Conservation (phyloP, 352 stramenopile genomes). For the Aphanomyces cochlioides region DNA sequence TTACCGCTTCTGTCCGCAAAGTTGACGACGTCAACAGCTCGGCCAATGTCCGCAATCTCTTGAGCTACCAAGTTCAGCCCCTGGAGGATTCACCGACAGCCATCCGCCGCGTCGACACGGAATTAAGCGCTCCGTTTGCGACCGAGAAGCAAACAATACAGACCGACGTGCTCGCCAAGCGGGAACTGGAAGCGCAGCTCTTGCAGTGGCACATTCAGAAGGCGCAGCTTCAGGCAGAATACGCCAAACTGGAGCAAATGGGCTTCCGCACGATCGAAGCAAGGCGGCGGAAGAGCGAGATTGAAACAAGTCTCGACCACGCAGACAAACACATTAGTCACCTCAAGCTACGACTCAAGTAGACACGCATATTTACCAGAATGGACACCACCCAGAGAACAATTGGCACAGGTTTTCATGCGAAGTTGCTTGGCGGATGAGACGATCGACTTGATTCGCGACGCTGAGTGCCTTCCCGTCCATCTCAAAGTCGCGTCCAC, state of each 20-base stretch:
- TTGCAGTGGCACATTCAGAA: constrained; percentile 49
- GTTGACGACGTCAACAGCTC: constrained; percentile 29
- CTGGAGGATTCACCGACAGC: not conserved
- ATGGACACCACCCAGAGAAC: constrained; percentile 98
- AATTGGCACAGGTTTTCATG: constrained; percentile 99
- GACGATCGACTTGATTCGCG: constrained; percentile 94
- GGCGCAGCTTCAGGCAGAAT: constrained; percentile 44
- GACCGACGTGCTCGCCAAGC: constrained; percentile 39
- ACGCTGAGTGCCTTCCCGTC: constrained; percentile 74
- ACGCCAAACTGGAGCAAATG: constrained; percentile 44
- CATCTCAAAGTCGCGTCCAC: constrained; percentile 95
- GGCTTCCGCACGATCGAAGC: constrained; percentile 45
- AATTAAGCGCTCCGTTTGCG: constrained; percentile 38
- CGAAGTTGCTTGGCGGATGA: constrained; percentile 98
- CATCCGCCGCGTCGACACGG: constrained; percentile 22
- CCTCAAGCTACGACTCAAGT: constrained; percentile 5
- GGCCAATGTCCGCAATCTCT: constrained; percentile 11
- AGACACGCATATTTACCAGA: constrained; percentile 52
- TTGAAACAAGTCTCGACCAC: constrained; percentile 2
- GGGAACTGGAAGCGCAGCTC: constrained; percentile 45
- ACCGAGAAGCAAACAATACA: constrained; percentile 47
- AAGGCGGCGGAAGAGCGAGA: constrained; percentile 26
- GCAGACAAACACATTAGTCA: constrained; percentile 23
- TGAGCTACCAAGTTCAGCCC: not conserved
- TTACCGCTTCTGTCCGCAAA: constrained; percentile 17